Conservation (phyloP, 177 flowering plant species). For the Vitis hybrid region DNA sequence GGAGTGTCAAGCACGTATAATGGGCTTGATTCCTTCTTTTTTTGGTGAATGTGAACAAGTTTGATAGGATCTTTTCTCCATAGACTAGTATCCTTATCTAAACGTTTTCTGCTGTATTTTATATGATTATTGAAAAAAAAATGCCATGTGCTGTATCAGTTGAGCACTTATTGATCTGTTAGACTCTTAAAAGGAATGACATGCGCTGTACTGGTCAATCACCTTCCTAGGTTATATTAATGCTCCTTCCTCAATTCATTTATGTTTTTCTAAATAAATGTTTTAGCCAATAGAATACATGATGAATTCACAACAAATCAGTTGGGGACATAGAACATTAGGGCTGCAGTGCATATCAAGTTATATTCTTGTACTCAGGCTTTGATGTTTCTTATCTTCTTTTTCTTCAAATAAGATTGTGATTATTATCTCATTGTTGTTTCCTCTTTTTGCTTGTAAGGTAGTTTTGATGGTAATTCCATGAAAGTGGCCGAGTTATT, state of each 20-base stretch:
- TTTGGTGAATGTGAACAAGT: too few relatives aligned
- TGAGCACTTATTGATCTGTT: neutral
- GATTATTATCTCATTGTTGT: conserved; percentile 20
- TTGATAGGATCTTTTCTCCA: too few relatives aligned
- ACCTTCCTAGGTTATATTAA: neutral
- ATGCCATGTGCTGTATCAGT: neutral
- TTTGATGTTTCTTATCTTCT: neutral
- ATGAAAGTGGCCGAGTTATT: conserved; percentile 78
- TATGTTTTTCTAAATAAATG: neutral
- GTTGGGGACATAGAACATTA: neutral
- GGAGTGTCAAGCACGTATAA: too few relatives aligned
- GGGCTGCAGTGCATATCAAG: neutral
- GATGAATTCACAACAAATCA: neutral
- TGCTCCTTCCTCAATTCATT: neutral
- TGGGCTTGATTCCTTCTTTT: too few relatives aligned
- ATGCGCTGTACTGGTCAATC: too few relatives aligned
- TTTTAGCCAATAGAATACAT: neutral
- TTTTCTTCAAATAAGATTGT: neutral
- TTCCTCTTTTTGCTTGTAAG: conserved; percentile 50
- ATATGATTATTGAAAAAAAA: neutral
- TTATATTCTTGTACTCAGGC: neutral
- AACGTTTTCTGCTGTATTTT: neutral
- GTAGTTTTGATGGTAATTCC: conserved; percentile 97
- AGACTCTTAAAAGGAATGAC: too few relatives aligned
- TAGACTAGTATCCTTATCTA: neutral